phyloP scores from a whole-genome alignment of 2,329 filamentous ascomycete species.

The Cladosporium sp. region DNA sequence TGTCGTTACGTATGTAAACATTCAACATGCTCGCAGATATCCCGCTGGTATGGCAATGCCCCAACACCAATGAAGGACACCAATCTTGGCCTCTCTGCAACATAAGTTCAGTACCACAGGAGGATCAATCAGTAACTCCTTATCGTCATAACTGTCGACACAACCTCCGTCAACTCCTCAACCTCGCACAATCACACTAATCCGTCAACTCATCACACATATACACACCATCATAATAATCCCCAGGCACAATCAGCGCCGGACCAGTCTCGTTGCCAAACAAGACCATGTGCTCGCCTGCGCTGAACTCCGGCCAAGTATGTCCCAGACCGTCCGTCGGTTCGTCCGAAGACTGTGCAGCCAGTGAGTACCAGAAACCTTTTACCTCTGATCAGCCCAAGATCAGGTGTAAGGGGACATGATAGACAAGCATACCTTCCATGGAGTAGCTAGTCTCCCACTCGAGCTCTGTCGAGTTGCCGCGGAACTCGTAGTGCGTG shows the following conservation, averaged over 20 bases:
- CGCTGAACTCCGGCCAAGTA: conserved; percentile 6
- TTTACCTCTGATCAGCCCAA: background rate
- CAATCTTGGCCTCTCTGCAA: background rate
- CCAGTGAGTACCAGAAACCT: conserved; percentile 10
- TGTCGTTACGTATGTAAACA: too few species aligned
- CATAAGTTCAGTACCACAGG: too few species aligned
- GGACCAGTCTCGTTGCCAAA: conserved; percentile 7
- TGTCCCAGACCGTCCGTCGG: background rate
- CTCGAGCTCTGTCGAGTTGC: conserved; percentile 25
- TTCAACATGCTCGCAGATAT: background rate
- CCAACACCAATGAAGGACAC: background rate
- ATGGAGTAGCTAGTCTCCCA: conserved; percentile 34
- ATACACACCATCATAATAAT: conserved; percentile 8
- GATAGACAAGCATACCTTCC: conserved; percentile 28
- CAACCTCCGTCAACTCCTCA: background rate
- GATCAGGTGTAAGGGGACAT: background rate
- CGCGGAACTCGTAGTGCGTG: conserved; percentile 34
- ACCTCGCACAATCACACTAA: background rate
- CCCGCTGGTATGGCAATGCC: too few species aligned
- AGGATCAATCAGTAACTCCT: too few species aligned
- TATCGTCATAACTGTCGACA: background rate
- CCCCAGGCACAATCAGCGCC: conserved; percentile 1
- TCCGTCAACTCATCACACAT: conserved; percentile 4
- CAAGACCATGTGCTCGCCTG: background rate
- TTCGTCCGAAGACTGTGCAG: background rate